phyloP scores from a whole-genome alignment of 2,329 filamentous ascomycete genomes.

The Xylaria sp. region DNA sequence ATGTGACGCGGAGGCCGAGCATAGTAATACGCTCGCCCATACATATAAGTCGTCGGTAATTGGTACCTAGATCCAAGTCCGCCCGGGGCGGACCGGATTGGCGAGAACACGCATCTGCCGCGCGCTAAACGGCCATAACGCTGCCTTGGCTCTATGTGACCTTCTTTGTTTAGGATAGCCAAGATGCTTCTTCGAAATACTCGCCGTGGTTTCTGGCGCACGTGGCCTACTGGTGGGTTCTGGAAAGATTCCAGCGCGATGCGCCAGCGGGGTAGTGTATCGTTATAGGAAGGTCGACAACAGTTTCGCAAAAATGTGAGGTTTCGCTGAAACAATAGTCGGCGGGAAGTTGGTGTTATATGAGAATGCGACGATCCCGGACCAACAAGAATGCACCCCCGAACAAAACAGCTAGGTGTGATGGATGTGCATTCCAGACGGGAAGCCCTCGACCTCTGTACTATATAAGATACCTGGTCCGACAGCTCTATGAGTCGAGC shows the following conservation, averaged over 20 bases:
- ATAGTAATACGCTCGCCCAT: no score
- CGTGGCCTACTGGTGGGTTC: slow-evolving; percentile 7
- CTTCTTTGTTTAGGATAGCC: slow-evolving; percentile 17
- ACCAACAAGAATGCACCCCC: no score
- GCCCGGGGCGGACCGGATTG: slow-evolving; percentile 1
- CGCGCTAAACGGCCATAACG: neutral
- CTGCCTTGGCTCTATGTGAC: slow-evolving; percentile 3
- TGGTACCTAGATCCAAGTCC: neutral
- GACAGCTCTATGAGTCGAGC: no score
- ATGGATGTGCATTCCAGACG: no score
- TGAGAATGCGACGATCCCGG: no score
- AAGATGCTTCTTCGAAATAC: neutral
- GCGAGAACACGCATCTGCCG: neutral
- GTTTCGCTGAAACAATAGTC: no score
- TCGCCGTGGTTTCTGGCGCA: slow-evolving; percentile 10
- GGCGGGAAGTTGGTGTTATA: neutral
- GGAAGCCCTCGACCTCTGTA: no score
- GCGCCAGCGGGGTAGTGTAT: slow-evolving; percentile 9
- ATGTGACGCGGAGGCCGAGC: neutral
- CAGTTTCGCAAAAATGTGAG: slow-evolving; percentile 2
- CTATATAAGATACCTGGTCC: slow-evolving; percentile 15
- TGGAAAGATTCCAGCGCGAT: neutral
- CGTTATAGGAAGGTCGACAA: slow-evolving; percentile 23
- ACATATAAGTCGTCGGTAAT: neutral
- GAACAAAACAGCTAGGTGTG: no score